Evolutionary conservation across 768 basidiomycete species (phyloP).

Genomic region (Lentinula edodes): DNA sequence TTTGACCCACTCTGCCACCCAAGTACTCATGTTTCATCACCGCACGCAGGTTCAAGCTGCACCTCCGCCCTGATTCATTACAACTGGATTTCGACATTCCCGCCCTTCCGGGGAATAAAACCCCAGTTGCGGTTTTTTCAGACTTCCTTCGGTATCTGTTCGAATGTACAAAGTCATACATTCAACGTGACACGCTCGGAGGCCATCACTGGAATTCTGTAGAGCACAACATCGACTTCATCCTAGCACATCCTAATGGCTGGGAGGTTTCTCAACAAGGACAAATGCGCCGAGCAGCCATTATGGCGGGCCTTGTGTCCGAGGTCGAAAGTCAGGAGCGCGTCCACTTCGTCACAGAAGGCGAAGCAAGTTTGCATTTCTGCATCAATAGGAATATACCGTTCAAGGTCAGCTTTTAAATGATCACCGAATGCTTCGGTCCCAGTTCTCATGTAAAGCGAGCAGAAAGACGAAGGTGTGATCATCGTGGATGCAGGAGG

Average conservation of each 20-base stretch:
- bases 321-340: conserved; percentile 34
- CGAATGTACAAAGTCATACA: conserved; percentile 38
- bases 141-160: conserved; percentile 49
- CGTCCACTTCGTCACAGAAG: conserved; percentile 54
- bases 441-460: background rate
- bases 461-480: conserved; percentile 18
- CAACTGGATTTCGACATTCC: conserved; percentile 22
- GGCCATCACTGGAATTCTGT: conserved; percentile 38
- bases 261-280: conserved; percentile 60
- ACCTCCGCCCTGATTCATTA: conserved; percentile 24
- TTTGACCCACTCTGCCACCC: conserved; percentile 7
- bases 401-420: conserved; percentile 10
- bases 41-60: conserved; percentile 30
- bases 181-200: conserved; percentile 42
- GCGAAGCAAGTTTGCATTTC: conserved; percentile 57
- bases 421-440: background rate
- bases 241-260: conserved; percentile 60
- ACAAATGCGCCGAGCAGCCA: conserved; percentile 49
- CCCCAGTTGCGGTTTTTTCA: conserved; percentile 35
- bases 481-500: conserved; percentile 52
- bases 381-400: conserved; percentile 36
- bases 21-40: background rate
- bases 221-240: conserved; percentile 37
- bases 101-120: conserved; percentile 36
- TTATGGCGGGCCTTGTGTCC: conserved; percentile 45